A percentile compares a stretch with the other conserved stretches of the same genome.
Conservation (phyloP, 2,329 filamentous ascomycete species). For the Atkinsonella hypoxylon region DNA sequence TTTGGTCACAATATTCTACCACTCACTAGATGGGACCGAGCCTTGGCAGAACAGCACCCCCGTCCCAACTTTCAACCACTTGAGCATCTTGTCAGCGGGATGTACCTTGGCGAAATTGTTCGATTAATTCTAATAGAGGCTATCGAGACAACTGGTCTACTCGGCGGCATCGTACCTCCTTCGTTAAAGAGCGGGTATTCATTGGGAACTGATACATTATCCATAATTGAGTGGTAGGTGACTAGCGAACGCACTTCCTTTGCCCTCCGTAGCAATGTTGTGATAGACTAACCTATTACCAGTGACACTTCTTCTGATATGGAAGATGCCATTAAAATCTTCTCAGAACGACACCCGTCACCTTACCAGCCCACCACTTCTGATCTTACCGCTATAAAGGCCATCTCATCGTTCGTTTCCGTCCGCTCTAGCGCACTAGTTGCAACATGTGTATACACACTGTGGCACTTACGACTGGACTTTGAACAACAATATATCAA, state of each 20-base stretch:
- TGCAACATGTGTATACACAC: conserved; percentile 44
- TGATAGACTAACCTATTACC: not conserved
- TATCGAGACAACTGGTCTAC: conserved; percentile 38
- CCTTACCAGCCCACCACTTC: conserved; percentile 24
- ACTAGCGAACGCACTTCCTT: not conserved
- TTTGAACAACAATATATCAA: conserved; percentile 26
- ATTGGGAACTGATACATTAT: conserved; percentile 48
- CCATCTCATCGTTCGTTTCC: conserved; percentile 42
- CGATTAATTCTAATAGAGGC: conserved; percentile 47
- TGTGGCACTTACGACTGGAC: conserved; percentile 45
- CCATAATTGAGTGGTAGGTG: conserved; percentile 43
- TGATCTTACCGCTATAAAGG: conserved; percentile 41
- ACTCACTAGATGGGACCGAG: conserved; percentile 47
- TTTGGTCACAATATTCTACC: conserved; percentile 49
- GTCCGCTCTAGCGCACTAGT: conserved; percentile 47
- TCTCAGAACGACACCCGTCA: conserved; percentile 38
- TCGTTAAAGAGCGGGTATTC: conserved; percentile 42
- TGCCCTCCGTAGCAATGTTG: no score
- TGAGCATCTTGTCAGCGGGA: conserved; percentile 51
- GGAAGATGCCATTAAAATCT: conserved; percentile 32
- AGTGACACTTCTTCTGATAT: conserved; percentile 35
- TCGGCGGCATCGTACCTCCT: conserved; percentile 44
- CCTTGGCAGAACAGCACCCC: conserved; percentile 39
- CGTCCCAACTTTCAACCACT: conserved; percentile 49
- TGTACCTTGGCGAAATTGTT: conserved; percentile 55